A percentile compares a stretch with the other conserved stretches of the same genome.
Conservation (phyloP, 169 alveolate genomes). For the Babesia ovata region DNA sequence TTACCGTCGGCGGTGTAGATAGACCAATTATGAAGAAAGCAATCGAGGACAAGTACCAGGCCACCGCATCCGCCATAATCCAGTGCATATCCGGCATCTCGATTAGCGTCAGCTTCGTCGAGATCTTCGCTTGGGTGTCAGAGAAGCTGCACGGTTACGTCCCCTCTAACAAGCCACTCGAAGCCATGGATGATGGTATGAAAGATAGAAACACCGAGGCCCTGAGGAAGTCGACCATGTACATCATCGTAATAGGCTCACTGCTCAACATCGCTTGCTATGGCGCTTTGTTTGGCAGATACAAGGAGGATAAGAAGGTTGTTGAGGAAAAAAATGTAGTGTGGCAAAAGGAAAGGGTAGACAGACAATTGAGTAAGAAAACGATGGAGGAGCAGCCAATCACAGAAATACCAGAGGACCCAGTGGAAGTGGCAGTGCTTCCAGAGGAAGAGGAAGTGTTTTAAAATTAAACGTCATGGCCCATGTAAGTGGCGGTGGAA, state of each 20-base stretch:
- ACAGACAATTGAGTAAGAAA: background rate
- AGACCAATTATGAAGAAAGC: slow-evolving; percentile 87
- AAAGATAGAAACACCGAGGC: slow-evolving; percentile 14
- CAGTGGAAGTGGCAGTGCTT: too few relatives aligned
- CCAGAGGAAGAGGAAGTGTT: too few relatives aligned
- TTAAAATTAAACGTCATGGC: too few relatives aligned
- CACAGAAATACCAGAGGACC: too few relatives aligned
- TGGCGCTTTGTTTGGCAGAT: slow-evolving; percentile 14
- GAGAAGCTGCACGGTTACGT: slow-evolving; percentile 82
- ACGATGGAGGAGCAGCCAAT: background rate
- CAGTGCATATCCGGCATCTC: slow-evolving; percentile 86
- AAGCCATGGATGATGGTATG: background rate
- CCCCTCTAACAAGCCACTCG: background rate
- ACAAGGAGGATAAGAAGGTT: background rate
- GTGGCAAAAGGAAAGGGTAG: background rate
- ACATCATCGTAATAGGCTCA: slow-evolving; percentile 11
- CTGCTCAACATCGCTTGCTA: slow-evolving; percentile 15
- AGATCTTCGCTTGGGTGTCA: slow-evolving; percentile 84
- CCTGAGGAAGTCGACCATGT: slow-evolving; percentile 25
- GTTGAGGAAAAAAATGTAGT: background rate
- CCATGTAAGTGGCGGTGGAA: too few relatives aligned
- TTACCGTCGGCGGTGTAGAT: slow-evolving; percentile 88
- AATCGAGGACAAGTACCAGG: slow-evolving; percentile 86
- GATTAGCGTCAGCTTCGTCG: slow-evolving; percentile 87
- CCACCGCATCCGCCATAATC: slow-evolving; percentile 82